phyloP scores from a whole-genome alignment of 2,329 filamentous ascomycete genomes.

The Sclerotinia subarctica region DNA sequence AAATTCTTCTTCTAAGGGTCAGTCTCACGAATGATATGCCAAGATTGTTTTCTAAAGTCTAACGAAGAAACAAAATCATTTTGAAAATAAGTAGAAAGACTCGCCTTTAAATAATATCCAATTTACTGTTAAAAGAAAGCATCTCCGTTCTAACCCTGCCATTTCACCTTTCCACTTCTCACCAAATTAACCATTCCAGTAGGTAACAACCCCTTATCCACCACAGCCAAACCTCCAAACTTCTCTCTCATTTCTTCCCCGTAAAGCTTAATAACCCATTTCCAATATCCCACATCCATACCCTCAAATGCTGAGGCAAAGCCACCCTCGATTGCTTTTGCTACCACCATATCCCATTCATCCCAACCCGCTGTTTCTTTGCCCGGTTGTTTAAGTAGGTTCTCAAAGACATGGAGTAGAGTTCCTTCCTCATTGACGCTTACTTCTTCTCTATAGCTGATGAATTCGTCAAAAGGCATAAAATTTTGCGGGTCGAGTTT shows the following conservation, averaged over 20 bases:
- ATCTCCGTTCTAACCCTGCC: constrained; percentile 37
- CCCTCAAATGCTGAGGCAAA: neutral
- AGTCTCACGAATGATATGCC: neutral
- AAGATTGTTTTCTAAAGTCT: neutral
- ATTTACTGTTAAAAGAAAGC: neutral
- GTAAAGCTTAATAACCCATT: constrained; percentile 43
- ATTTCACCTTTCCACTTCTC: constrained; percentile 40
- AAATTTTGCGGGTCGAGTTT: constrained; percentile 32
- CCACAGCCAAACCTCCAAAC: constrained; percentile 43
- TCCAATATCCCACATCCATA: constrained; percentile 37
- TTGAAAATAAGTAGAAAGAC: neutral
- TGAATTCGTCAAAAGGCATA: constrained; percentile 43
- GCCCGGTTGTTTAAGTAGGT: constrained; percentile 28
- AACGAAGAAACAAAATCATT: neutral
- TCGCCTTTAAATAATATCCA: neutral
- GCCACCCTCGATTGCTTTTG: constrained; percentile 18
- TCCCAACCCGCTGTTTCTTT: constrained; percentile 33
- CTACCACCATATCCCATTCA: constrained; percentile 19
- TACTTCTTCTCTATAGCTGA: constrained; percentile 38
- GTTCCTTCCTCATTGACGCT: constrained; percentile 28
- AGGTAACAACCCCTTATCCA: constrained; percentile 43
- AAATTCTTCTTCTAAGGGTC: no score
- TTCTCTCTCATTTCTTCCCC: constrained; percentile 41
- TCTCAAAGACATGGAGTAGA: constrained; percentile 36
- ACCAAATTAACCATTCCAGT: constrained; percentile 43